These are phyloP conservation scores for Takashimella koratensis DNA, from an alignment of 1,284 basidiomycete species.

Conservation along the genomic window DNA sequence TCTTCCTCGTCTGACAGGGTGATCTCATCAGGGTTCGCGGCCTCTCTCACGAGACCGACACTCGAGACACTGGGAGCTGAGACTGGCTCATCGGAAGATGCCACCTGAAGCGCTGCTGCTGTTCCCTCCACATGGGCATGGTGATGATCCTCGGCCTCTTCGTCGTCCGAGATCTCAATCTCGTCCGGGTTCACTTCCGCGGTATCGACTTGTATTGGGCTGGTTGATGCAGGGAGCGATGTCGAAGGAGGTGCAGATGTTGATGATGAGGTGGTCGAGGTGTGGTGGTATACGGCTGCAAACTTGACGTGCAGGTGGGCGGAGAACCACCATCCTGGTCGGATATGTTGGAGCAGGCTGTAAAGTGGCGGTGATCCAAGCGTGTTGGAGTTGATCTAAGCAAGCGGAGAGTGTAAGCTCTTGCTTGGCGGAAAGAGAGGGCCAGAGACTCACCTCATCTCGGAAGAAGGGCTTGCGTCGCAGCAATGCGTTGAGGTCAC, in stretches of 20 bases:
- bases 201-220: background rate
- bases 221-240: background rate
- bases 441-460: conserved; percentile 54
- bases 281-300: conserved; percentile 64
- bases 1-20: conserved; percentile 60
- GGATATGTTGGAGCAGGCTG: conserved; percentile 67
- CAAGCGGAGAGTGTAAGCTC: background rate
- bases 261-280: background rate
- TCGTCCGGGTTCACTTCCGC: conserved; percentile 59
- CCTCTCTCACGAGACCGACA: background rate
- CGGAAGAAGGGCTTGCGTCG: conserved; percentile 77
- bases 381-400: conserved; percentile 57
- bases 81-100: conserved; percentile 8
- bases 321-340: conserved; percentile 90
- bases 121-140: conserved; percentile 5
- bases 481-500: conserved; percentile 65
- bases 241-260: conserved; percentile 6
- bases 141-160: conserved; percentile 47
- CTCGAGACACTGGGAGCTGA: conserved; percentile 2
- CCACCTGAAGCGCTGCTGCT: conserved; percentile 2
- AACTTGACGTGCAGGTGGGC: conserved; percentile 88
- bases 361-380: conserved; percentile 89
- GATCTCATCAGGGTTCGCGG: conserved; percentile 68
- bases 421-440: background rate
- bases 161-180: conserved; percentile 59